Base-by-base conservation (phyloP, 345 rosid genomes). In the Citropsis articulata region DNA sequence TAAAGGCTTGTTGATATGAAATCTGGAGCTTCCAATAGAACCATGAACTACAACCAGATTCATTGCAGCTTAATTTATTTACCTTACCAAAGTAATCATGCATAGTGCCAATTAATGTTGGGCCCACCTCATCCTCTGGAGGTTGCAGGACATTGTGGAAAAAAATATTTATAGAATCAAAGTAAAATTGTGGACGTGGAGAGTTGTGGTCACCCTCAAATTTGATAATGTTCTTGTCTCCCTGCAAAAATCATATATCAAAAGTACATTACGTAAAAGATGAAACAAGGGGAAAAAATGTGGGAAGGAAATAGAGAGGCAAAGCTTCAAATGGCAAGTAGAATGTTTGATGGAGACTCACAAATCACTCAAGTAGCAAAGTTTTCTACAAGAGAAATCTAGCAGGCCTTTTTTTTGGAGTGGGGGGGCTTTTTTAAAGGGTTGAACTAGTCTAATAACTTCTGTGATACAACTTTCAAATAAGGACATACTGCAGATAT, bases 131-230 rank as follows among this genome's bases (percentile, higher is more conserved):
- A 85, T 91, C 95, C 77, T 87, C 91, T 16, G 98, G 98, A 79
- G 98, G 99, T 80, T 85, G 99, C 83, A 96, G 84, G 70, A 96
- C 98, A 79, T 96, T 96, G 84, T 92, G 96, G 87, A 96, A 96
- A 82, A 96, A 96, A 12, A 96, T 96, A 79, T 94, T 94, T 78
- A 94, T 81, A 7, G 99, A 96, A 86, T 96, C 98, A 81, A 94
- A 96, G 86, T 96, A 96, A 75, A 96, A 96, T 35, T 84, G 99
- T 38, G 99, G 99, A 36, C 99, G 94, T 30, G 93, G 95, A 56
- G 99, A 94, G 81, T 96, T 96, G 87, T 96, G 99, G 81, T 96
- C 99, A 86, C 99, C 99, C 77, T 94, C 97, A 80, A 96, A 96
- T 79, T 94, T 96, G 85, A 96, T 94, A 66, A 96, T 89, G 80